Conservation (phyloP, 2,329 filamentous ascomycete species). For the Stemphylium vesicarium region DNA sequence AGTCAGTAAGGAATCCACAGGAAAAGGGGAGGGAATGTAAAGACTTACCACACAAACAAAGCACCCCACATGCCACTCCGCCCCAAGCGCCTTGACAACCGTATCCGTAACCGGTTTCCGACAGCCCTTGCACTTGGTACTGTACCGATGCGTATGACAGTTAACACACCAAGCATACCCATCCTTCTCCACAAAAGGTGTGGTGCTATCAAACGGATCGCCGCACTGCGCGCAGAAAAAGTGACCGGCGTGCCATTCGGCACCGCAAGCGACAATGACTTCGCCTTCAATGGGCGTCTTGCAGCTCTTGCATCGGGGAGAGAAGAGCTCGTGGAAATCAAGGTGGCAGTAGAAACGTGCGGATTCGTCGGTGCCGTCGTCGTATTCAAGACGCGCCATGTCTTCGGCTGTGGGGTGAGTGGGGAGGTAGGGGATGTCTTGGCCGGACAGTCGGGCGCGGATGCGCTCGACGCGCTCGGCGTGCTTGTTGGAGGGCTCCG, state of each 20-base stretch:
- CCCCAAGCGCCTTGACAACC: constrained; percentile 86
- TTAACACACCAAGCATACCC: constrained; percentile 96
- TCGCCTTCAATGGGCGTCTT: constrained; percentile 96
- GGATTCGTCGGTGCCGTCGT: constrained; percentile 67
- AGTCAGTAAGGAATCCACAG: constrained; percentile 1
- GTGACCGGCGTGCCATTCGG: constrained; percentile 96
- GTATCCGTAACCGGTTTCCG: constrained; percentile 83
- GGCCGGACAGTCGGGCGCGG: constrained; percentile 61
- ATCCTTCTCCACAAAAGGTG: constrained; percentile 95
- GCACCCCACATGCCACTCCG: constrained; percentile 92
- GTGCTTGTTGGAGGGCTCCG: constrained; percentile 79
- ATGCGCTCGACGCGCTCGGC: constrained; percentile 77
- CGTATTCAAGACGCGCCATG: constrained; percentile 60
- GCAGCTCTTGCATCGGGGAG: constrained; percentile 92
- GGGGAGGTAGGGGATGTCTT: constrained; percentile 54
- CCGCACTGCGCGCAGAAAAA: constrained; percentile 99
- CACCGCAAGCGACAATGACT: constrained; percentile 88
- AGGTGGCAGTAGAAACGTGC: constrained; percentile 95
- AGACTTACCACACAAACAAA: constrained; percentile 75
- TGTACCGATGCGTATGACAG: constrained; percentile 91
- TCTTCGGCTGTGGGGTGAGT: constrained; percentile 62
- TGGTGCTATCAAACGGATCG: constrained; percentile 70
- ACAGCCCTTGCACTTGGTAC: constrained; percentile 87
- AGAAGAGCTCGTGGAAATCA: constrained; percentile 97
- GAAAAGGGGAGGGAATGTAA: no score